Percentiles rank a stretch among this genome's conserved stretches.
phyloP scores from a whole-genome alignment of 2,329 filamentous ascomycete genomes.

The Cladophialophora immunda region DNA sequence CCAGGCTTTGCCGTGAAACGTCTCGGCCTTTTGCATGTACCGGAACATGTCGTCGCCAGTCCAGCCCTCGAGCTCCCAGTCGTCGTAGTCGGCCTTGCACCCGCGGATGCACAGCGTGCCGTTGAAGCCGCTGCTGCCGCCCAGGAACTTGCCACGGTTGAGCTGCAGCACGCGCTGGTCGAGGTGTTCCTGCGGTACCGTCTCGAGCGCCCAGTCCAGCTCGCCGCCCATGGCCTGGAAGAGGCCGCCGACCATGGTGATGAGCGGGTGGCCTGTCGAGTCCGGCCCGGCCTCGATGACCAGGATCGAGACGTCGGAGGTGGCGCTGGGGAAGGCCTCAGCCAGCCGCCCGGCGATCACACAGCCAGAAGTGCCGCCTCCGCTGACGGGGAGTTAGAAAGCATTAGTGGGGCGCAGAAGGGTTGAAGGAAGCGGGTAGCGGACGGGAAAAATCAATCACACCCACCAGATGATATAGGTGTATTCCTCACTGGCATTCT shows the following conservation, averaged over 20 bases:
- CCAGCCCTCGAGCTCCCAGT: slow-evolving; percentile 62
- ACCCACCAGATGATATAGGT: slow-evolving; percentile 41
- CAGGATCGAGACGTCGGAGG: slow-evolving; percentile 48
- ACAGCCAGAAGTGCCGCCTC: slow-evolving; percentile 57
- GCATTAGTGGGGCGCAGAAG: slow-evolving; percentile 2
- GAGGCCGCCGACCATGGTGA: slow-evolving; percentile 61
- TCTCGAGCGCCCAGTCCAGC: slow-evolving; percentile 57
- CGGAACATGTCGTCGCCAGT: slow-evolving; percentile 65
- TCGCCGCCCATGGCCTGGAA: slow-evolving; percentile 53
- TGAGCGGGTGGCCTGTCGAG: slow-evolving; percentile 53
- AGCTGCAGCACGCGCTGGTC: slow-evolving; percentile 49
- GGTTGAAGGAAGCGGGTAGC: slow-evolving; percentile 38
- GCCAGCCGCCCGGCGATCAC: slow-evolving; percentile 58
- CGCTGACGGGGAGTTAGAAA: not conserved
- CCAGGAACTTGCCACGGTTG: slow-evolving; percentile 53
- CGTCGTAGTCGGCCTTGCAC: slow-evolving; percentile 58
- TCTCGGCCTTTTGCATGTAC: slow-evolving; percentile 66
- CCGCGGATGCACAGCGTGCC: slow-evolving; percentile 55
- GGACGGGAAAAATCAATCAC: not conserved
- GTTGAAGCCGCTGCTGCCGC: slow-evolving; percentile 54
- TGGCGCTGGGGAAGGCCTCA: slow-evolving; percentile 44
- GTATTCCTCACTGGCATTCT: slow-evolving; percentile 15
- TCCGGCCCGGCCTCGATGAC: slow-evolving; percentile 59
- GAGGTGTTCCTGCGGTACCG: slow-evolving; percentile 49
- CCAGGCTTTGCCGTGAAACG: slow-evolving; percentile 67